Conservation (phyloP, 495 filamentous ascomycete genomes). For the Neurospora sp. region DNA sequence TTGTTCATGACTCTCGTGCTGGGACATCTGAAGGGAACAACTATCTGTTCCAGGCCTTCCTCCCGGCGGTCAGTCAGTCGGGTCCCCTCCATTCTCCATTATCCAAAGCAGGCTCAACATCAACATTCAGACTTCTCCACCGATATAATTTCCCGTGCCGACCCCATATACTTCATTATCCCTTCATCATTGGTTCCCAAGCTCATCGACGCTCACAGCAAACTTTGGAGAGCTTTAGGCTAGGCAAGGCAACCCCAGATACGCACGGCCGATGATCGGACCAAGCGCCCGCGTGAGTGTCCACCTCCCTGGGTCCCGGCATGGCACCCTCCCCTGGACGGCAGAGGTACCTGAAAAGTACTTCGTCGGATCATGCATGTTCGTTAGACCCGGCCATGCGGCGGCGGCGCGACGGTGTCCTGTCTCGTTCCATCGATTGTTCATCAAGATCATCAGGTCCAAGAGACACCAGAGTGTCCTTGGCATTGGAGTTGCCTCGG, state of each 20-base stretch:
- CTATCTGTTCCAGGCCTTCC: background rate
- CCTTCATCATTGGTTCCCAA: background rate
- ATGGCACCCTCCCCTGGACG: background rate
- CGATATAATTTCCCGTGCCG: background rate
- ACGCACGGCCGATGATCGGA: background rate
- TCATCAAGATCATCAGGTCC: background rate
- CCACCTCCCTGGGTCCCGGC: background rate
- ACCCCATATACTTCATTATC: background rate
- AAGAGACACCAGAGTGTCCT: background rate
- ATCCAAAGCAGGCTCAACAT: background rate
- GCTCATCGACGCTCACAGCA: background rate
- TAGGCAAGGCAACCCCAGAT: background rate
- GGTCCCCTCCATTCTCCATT: background rate
- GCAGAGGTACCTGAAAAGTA: background rate
- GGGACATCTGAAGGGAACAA: background rate
- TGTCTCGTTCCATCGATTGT: background rate
- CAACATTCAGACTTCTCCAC: background rate
- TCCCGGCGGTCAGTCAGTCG: background rate
- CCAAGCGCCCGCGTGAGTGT: background rate
- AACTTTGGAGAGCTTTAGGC: background rate
- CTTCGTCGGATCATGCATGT: background rate
- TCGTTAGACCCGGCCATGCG: background rate
- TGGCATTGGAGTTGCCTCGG: background rate
- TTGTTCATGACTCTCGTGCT: background rate
- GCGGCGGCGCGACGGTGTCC: background rate